Evolutionary conservation across 2,329 filamentous ascomycete genomes (phyloP), one percentile per base, ranked within the genome.

Genomic region (Paecilomyces dactylethromorphus): DNA sequence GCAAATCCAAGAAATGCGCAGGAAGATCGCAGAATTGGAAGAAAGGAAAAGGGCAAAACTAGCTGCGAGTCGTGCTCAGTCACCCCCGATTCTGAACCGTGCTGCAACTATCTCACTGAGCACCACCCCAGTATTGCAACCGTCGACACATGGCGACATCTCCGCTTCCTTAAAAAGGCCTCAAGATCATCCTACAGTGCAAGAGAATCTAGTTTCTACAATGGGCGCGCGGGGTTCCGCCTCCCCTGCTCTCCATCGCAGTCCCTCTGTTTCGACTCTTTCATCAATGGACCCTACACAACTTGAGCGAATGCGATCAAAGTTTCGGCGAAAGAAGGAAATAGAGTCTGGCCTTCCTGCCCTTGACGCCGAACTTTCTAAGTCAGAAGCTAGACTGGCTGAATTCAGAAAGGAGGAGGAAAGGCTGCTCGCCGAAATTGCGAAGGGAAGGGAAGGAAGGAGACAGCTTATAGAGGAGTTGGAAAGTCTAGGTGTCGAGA

Each of bases 21-120:
- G 71, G 60, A 77, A 76, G 59, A 81, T 84, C 58, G 79, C 80
- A 13, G 80, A 82, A 59, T 69, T 77, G 55, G 79, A 81, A 62
- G 69, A 76, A 60, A 69, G 73, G 50, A 74, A 74, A 52, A 77
- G 75, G 62, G 69, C 74, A n/a, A 79, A 76, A 57, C 66, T 72
- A 56, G 69, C 66, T 56, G 67, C 69, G 39, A 76, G 69, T 57
- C 69, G 71, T 56, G 68, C 68, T 22, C 71, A 77, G 53, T 75
- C 74, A 13, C 72, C 74, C 53, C 68, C 63, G 26, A 62, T 58
- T 26, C 55, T 66, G 32, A 68, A 70, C 49, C 64, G 56, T 39
- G 26, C 62, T 21, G 64, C 64, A 52, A 68, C 67, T 13, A 58
- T 64, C 11, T 61, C 59, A 53, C 59, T 54, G 13, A 60, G 59